phyloP scores from a whole-genome alignment of 2,329 filamentous ascomycete genomes.

The Lasiodiplodia gonubiensis region DNA sequence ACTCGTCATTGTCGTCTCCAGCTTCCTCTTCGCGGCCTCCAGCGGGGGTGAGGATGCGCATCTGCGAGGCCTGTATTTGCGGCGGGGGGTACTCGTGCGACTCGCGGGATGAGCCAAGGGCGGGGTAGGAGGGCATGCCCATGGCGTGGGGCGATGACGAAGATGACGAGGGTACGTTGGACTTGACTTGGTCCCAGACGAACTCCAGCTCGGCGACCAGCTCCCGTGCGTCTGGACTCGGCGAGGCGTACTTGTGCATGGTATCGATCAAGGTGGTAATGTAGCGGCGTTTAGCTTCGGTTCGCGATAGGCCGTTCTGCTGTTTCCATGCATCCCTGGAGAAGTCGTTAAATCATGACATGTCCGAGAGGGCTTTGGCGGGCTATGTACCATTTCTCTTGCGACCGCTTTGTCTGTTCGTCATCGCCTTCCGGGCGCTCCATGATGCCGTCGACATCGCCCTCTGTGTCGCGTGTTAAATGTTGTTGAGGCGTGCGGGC shows the following conservation, averaged over 20 bases:
- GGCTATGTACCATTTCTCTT: constrained; percentile 67
- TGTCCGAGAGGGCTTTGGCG: constrained; percentile 31
- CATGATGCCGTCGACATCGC: constrained; percentile 94
- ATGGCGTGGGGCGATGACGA: constrained; percentile 52
- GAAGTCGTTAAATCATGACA: constrained; percentile 27
- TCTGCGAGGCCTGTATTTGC: constrained; percentile 20
- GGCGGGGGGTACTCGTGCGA: constrained; percentile 41
- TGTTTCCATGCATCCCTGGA: constrained; percentile 89
- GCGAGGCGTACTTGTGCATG: constrained; percentile 92
- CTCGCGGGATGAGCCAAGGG: constrained; percentile 57
- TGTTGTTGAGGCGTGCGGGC: background rate
- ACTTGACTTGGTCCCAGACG: constrained; percentile 97
- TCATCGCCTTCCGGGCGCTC: constrained; percentile 69
- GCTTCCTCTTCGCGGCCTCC: constrained; percentile 31
- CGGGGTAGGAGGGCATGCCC: constrained; percentile 40
- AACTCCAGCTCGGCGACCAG: constrained; percentile 96
- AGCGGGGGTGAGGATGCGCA: constrained; percentile 18
- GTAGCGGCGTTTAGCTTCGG: constrained; percentile 59
- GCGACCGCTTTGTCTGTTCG: constrained; percentile 59
- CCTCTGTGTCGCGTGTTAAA: constrained; percentile 61
- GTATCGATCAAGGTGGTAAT: constrained; percentile 85
- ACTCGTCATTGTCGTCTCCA: constrained; percentile 49
- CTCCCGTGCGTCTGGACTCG: constrained; percentile 83
- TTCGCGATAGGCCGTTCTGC: constrained; percentile 80
- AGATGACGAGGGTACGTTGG: constrained; percentile 70